Percentiles rank a stretch among this genome's conserved stretches.
These are phyloP conservation scores for Pharnaceum exiguum DNA, from an alignment of 148 eudicot genomes.

Conservation along the genomic window DNA sequence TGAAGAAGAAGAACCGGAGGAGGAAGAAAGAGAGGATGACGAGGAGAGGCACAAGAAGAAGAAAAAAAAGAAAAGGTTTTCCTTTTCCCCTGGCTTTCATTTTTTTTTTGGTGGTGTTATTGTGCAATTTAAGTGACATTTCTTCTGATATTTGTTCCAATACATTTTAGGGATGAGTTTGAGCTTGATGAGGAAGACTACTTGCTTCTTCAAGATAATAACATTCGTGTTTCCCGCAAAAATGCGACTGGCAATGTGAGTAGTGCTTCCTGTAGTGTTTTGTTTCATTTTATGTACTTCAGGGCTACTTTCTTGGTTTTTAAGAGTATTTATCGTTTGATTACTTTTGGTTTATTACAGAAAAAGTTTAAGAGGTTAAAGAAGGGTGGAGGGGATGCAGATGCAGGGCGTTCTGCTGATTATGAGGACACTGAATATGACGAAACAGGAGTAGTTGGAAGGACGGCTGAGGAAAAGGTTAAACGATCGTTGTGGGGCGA, in stretches of 20 bases:
- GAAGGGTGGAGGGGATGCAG: constrained; percentile 64
- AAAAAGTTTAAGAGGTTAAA: constrained; percentile 85
- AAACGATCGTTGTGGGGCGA: constrained; percentile 67
- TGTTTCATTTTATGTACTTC: not conserved
- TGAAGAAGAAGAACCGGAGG: constrained; percentile 68
- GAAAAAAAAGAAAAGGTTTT: constrained; percentile 82
- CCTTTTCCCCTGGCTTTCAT: too few species aligned
- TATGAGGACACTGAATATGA: constrained; percentile 66
- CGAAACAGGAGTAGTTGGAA: constrained; percentile 49
- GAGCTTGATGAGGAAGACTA: constrained; percentile 91
- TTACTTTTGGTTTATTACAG: constrained; percentile 25
- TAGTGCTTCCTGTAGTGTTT: not conserved
- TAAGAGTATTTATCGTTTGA: not conserved
- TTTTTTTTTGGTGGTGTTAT: too few species aligned
- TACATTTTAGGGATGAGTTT: constrained; percentile 54
- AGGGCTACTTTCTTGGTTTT: not conserved
- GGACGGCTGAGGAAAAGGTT: constrained; percentile 64
- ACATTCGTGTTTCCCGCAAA: constrained; percentile 60
- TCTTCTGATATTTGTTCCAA: constrained; percentile 5
- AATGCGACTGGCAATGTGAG: constrained; percentile 23
- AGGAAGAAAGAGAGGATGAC: constrained; percentile 50
- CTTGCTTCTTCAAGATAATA: constrained; percentile 71
- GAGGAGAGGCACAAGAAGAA: constrained; percentile 78
- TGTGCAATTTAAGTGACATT: too few species aligned
- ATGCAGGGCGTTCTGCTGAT: constrained; percentile 54